Evolutionary conservation across 805 yeast species (phyloP).

Genomic region (Myxozyma monticola): DNA sequence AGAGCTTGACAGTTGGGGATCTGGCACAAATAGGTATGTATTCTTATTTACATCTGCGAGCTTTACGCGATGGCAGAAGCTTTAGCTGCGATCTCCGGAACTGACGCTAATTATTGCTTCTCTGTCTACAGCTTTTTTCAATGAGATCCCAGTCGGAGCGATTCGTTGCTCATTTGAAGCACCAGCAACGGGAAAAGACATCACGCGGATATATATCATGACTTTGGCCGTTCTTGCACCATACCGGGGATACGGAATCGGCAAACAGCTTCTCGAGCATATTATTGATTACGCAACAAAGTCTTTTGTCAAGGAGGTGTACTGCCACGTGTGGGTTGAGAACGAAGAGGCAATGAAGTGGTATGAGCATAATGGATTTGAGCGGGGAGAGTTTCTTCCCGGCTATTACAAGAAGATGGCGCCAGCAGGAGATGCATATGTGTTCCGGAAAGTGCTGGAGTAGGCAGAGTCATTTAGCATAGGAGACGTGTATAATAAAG

Average conservation of each 20-base stretch:
- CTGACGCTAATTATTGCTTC: constrained; percentile 1
- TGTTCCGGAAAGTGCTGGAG: constrained; percentile 28
- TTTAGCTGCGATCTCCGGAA: no score
- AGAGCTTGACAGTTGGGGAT: constrained; percentile 50
- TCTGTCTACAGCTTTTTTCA: constrained; percentile 52
- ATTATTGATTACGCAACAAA: constrained; percentile 57
- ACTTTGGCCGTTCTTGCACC: constrained; percentile 65
- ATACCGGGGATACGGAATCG: constrained; percentile 65
- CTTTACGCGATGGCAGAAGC: no score
- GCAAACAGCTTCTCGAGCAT: constrained; percentile 56
- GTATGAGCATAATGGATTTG: constrained; percentile 55
- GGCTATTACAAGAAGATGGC: constrained; percentile 51
- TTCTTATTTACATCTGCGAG: no score
- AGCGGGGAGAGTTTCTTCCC: constrained; percentile 40
- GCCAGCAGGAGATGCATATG: constrained; percentile 50
- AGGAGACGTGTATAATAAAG: no score
- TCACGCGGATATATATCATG: constrained; percentile 57
- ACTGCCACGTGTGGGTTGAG: constrained; percentile 53
- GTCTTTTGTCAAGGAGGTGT: constrained; percentile 54
- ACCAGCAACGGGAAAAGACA: constrained; percentile 18
- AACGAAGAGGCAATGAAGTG: constrained; percentile 49
- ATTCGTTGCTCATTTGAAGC: constrained; percentile 53
- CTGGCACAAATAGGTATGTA: constrained; percentile 50
- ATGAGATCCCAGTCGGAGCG: constrained; percentile 81
- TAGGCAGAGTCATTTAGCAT: background rate